Conservation (phyloP, 1,284 basidiomycete species). For the Ceratobasidium theobromae region DNA sequence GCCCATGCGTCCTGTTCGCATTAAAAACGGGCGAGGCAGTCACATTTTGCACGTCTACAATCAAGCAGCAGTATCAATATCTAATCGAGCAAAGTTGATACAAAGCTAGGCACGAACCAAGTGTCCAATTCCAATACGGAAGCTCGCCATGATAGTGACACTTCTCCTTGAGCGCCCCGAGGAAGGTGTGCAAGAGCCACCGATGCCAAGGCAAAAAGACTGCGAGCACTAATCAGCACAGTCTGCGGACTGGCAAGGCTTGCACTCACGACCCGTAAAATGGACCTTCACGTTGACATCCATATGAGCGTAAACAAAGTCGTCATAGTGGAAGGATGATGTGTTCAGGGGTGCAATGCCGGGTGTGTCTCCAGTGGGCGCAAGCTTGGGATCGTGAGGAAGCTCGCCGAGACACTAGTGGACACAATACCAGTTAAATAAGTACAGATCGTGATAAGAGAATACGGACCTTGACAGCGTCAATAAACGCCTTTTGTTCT, state of each 20-base stretch:
- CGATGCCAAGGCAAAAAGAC: conserved; percentile 33
- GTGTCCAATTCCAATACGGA: conserved; percentile 33
- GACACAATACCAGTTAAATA: background rate
- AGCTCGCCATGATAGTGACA: conserved; percentile 24
- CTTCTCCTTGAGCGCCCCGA: background rate
- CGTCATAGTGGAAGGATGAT: conserved; percentile 15
- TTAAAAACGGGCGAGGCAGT: conserved; percentile 12
- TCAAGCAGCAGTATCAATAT: background rate
- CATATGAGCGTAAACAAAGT: conserved; percentile 33
- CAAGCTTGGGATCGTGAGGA: conserved; percentile 11
- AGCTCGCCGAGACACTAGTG: conserved; percentile 18
- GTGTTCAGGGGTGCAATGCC: conserved; percentile 9
- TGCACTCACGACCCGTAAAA: too few relatives aligned
- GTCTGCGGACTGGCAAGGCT: too few relatives aligned
- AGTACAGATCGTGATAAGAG: background rate
- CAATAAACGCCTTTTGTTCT: conserved; percentile 21
- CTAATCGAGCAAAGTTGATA: background rate
- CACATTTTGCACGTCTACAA: background rate
- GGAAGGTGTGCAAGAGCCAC: conserved; percentile 11
- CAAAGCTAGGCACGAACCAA: background rate
- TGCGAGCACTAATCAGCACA: background rate
- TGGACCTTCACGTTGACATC: conserved; percentile 20
- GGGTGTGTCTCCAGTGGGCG: conserved; percentile 17
- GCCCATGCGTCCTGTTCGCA: background rate
- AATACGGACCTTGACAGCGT: conserved; percentile 27